Percentiles rank a stretch among this genome's conserved stretches.
Conservation (phyloP, 345 rosid genomes). For the Brassica cretica region DNA sequence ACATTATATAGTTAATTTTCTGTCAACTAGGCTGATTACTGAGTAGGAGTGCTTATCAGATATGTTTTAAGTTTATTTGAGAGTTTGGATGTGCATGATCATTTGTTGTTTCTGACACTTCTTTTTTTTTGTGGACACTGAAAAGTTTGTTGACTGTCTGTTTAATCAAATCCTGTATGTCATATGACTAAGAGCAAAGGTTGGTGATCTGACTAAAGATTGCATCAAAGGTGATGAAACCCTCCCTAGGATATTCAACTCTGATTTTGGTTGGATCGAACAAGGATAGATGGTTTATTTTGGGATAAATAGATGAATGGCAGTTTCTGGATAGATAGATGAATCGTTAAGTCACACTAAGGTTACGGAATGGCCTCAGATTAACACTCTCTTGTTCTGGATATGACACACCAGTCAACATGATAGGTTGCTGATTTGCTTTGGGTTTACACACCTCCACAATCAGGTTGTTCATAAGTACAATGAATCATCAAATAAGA, state of each 20-base stretch:
- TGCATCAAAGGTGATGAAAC: conserved; percentile 41
- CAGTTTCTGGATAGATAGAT: neutral
- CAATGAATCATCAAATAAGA: too few species aligned
- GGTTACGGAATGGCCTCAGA: neutral
- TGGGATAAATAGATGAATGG: too few species aligned
- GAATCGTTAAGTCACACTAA: neutral
- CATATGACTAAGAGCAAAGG: conserved; percentile 50
- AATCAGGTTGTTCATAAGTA: too few species aligned
- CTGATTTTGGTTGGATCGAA: too few species aligned
- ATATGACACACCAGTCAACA: too few species aligned
- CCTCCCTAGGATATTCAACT: too few species aligned
- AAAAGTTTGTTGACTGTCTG: neutral
- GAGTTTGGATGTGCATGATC: neutral
- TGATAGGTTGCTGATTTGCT: too few species aligned
- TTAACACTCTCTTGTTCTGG: neutral
- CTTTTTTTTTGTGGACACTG: neutral
- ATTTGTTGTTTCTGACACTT: too few species aligned
- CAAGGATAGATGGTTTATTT: too few species aligned
- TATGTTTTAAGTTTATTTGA: neutral
- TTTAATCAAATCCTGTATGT: conserved; percentile 41
- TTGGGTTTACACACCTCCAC: too few species aligned
- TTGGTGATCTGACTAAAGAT: conserved; percentile 58
- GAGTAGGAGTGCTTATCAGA: neutral
- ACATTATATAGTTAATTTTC: too few species aligned
- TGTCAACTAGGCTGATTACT: neutral